Percentiles rank a stretch among this genome's conserved stretches.
Evolutionary conservation across 2,329 filamentous ascomycete species (phyloP).

Genomic region (Boeremia lycopersici): DNA sequence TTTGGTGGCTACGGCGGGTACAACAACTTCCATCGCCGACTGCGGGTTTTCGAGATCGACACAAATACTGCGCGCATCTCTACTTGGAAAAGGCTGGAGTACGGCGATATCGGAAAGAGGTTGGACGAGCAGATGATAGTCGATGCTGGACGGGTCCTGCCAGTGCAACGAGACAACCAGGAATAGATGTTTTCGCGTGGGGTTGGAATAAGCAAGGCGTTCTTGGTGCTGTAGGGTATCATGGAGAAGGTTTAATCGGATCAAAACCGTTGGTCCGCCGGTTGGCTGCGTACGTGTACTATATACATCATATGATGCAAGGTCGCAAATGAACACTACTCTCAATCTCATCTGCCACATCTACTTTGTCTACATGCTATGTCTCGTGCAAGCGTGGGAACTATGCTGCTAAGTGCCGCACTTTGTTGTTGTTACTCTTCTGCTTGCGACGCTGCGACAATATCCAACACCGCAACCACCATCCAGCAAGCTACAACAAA

Average conservation of each 20-base stretch:
- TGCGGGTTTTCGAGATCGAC: constrained; percentile 91
- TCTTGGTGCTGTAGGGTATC: neutral
- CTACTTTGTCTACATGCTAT: no score
- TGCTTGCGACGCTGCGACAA: neutral
- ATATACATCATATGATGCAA: neutral
- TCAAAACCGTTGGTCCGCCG: neutral
- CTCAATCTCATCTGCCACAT: neutral
- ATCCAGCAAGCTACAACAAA: neutral
- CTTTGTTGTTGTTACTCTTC: neutral
- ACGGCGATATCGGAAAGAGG: constrained; percentile 58
- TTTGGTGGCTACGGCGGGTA: constrained; percentile 97
- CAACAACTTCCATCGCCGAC: constrained; percentile 78
- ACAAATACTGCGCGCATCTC: constrained; percentile 86
- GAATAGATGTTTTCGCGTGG: neutral
- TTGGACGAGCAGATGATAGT: constrained; percentile 67
- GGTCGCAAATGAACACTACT: neutral
- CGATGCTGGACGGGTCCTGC: constrained; percentile 59
- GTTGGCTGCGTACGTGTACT: constrained; percentile 2
- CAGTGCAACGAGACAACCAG: constrained; percentile 1
- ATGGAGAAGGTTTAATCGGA: neutral
- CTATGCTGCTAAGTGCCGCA: neutral
- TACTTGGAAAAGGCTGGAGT: constrained; percentile 91
- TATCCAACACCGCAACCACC: neutral
- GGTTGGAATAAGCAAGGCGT: constrained; percentile 4
- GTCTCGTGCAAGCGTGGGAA: neutral